Conservation (phyloP, 345 rosid species). For the Citrus australasica region DNA sequence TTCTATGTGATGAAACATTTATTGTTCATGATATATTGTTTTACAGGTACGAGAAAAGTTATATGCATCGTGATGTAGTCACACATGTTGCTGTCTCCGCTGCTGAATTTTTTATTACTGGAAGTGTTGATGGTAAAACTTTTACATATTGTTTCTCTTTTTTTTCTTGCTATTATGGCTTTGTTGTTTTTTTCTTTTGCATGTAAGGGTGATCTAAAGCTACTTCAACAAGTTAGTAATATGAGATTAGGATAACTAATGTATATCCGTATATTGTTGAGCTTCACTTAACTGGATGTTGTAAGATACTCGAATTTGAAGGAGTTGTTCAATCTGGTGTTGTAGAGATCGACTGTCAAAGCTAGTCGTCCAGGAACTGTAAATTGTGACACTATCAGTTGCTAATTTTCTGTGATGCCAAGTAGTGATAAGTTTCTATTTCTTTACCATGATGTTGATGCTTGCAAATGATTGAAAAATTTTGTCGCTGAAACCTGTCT, state of each 20-base stretch:
- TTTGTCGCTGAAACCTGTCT: not conserved
- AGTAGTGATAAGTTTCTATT: not conserved
- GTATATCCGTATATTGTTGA: not conserved
- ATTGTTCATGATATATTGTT: not conserved
- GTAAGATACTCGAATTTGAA: not conserved
- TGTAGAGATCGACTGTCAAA: not conserved
- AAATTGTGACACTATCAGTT: not conserved
- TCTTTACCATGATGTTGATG: not conserved
- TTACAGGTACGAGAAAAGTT: constrained; percentile 92
- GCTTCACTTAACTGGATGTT: not conserved
- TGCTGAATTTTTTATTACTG: constrained; percentile 90
- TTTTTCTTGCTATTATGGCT: not conserved
- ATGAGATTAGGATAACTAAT: not conserved
- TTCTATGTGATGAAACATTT: not conserved
- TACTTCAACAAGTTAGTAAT: not conserved
- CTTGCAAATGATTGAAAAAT: not conserved
- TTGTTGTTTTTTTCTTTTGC: not conserved
- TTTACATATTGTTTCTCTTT: not conserved
- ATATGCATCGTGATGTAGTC: constrained; percentile 96
- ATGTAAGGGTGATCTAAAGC: not conserved
- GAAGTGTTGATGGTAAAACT: constrained; percentile 81
- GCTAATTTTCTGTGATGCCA: not conserved
- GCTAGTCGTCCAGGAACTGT: not conserved
- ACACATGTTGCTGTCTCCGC: constrained; percentile 90
- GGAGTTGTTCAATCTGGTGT: not conserved